Percentiles rank a stretch among this genome's conserved stretches.
Evolutionary conservation across 352 stramenopile species (phyloP).

Genomic region (Phytophthora macrochlamydospora): DNA sequence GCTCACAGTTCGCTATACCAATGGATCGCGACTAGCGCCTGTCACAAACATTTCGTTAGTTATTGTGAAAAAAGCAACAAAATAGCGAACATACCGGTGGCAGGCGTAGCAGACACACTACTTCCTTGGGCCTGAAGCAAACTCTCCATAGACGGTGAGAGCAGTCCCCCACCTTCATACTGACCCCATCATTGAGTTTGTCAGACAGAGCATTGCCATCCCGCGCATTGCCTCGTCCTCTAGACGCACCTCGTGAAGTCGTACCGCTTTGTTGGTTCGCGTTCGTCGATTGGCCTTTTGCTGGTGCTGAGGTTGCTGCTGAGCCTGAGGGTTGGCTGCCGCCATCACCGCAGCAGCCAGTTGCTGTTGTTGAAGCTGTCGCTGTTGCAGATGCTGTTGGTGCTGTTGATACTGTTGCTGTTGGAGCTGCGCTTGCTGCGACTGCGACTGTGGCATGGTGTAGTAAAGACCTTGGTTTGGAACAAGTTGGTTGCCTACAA

Average conservation of each 20-base stretch:
- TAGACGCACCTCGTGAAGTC: slow-evolving; percentile 36
- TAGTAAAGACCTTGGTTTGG: slow-evolving; percentile 69
- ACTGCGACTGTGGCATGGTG: slow-evolving; percentile 45
- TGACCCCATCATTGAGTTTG: slow-evolving; percentile 34
- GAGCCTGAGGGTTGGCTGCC: slow-evolving; percentile 32
- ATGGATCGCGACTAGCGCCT: slow-evolving; percentile 28
- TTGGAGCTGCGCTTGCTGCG: slow-evolving; percentile 50
- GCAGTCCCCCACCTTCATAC: slow-evolving; percentile 29
- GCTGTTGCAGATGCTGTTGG: slow-evolving; percentile 35
- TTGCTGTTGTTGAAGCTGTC: slow-evolving; percentile 43
- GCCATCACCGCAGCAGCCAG: slow-evolving; percentile 41
- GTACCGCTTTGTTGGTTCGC: slow-evolving; percentile 14
- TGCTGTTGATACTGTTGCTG: slow-evolving; percentile 55
- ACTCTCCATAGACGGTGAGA: slow-evolving; percentile 39
- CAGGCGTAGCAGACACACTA: slow-evolving; percentile 19
- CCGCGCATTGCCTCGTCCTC: slow-evolving; percentile 14
- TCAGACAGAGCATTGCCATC: slow-evolving; percentile 21
- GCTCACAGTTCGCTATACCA: slow-evolving; percentile 26
- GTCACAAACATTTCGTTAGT: neutral
- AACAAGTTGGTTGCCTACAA: slow-evolving; percentile 68
- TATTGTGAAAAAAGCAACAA: neutral
- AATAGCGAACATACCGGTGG: neutral
- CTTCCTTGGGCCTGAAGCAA: slow-evolving; percentile 36
- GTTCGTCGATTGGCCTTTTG: slow-evolving; percentile 30
- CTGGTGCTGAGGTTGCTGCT: slow-evolving; percentile 39